Base-by-base conservation (phyloP, 306 rosid genomes). In the Citrullus amarus region DNA sequence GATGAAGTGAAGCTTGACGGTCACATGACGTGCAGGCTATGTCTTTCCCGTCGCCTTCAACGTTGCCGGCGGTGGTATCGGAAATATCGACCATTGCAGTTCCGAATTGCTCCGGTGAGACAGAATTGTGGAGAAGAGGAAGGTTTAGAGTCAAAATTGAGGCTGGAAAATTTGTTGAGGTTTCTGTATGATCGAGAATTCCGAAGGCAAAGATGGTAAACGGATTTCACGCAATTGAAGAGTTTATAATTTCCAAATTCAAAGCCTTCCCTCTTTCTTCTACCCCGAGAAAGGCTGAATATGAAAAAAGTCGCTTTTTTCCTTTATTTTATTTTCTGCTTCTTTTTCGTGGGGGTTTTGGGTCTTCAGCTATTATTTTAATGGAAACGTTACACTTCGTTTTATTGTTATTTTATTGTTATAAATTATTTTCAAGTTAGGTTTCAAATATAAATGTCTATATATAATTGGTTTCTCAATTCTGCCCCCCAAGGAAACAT, bases 11-110 rank as follows among this genome's bases (percentile, higher is more conserved):
- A 44, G 76, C 76, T 79, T 75, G 86, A 22, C 85, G 84, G 57
- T 81, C 81, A 58, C 83, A 80, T 48, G 88, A 82, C 58, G 87
- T 85, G 69, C 79, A 34, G 55, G 86, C 38, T 68, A 72, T 79
- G 65, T 77, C 93, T 67, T 84, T 86, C 48, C 79, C 88, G 20
- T 89, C 91, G 57, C 74, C 84, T 46, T 88, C 93, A 22, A 41
- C 60, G 84, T 36, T 50, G 80, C 77, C 71, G 62, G 82, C 68
- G 41, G 72, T 78, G 41, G 78, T 83, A 28, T 76, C 86, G 54
- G 79, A 60, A 65, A 25, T 72, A 54, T 88, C 91, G 89, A 85
- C 86, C 72, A 76, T 78, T 78, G 57, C 53, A 51, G 5, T 25
- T 39, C 39, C 39, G n/a, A 66, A 63, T 48, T 51, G 32, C 9